phyloP scores from a whole-genome alignment of 2,329 filamentous ascomycete genomes.

The Ceratocystis cacaofunesta region DNA sequence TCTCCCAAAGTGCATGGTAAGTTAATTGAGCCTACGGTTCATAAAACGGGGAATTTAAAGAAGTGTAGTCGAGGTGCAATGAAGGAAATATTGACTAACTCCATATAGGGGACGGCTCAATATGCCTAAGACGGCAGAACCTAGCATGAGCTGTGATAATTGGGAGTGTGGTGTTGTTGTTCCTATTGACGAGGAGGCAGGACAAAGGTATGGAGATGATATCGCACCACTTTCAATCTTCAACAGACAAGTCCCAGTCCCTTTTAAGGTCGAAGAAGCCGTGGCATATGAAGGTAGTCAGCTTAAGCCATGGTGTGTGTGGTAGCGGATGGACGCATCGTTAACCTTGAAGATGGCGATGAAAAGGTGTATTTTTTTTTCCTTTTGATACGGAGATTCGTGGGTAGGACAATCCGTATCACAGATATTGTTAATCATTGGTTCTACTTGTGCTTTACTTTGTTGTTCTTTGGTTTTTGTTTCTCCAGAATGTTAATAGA shows the following conservation, averaged over 20 bases:
- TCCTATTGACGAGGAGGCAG: slow-evolving; percentile 30
- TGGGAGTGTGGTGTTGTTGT: slow-evolving; percentile 91
- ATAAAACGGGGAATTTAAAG: too few relatives aligned
- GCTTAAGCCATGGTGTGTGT: slow-evolving; percentile 12
- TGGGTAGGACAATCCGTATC: not conserved
- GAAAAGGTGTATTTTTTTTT: not conserved
- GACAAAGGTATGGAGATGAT: not conserved
- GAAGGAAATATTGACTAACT: not conserved
- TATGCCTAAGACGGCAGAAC: slow-evolving; percentile 51
- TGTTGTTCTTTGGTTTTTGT: not conserved
- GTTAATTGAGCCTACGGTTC: slow-evolving; percentile 21
- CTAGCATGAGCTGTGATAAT: slow-evolving; percentile 73
- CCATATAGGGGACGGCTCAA: slow-evolving; percentile 56
- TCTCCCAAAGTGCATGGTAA: slow-evolving; percentile 86
- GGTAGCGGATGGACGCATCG: not conserved
- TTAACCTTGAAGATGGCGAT: not conserved
- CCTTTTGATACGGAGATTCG: not conserved
- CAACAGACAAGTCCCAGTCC: slow-evolving; percentile 8
- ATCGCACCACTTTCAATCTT: slow-evolving; percentile 13
- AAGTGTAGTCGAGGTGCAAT: too few relatives aligned
- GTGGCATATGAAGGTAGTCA: not conserved
- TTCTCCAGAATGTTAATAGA: not conserved
- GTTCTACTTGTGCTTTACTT: not conserved
- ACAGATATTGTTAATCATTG: not conserved
- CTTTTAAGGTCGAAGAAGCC: slow-evolving; percentile 8